Percentiles rank a stretch among this genome's conserved stretches.
Conservation (phyloP, 2,329 filamentous ascomycete species). For the Cercospora sesami region DNA sequence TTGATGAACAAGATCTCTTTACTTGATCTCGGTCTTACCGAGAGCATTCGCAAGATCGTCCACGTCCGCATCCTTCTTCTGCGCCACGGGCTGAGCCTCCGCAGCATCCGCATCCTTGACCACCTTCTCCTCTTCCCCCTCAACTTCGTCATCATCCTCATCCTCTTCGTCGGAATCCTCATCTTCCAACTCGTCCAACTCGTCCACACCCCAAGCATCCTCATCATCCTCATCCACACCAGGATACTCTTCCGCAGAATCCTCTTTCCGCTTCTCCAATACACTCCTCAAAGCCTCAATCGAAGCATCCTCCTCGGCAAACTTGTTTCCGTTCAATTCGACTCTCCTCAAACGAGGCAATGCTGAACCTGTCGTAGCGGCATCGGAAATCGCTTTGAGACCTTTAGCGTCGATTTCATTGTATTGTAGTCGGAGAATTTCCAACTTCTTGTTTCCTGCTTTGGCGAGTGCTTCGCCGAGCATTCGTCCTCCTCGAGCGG, state of each 20-base stretch:
- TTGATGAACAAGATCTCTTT: neutral
- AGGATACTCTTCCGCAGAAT: constrained; percentile 54
- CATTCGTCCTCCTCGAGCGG: constrained; percentile 71
- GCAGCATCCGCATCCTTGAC: constrained; percentile 69
- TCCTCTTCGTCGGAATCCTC: constrained; percentile 60
- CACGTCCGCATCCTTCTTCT: constrained; percentile 72
- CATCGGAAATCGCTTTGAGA: constrained; percentile 68
- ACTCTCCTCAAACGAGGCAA: constrained; percentile 79
- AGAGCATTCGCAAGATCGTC: constrained; percentile 76
- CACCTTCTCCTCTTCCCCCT: constrained; percentile 69
- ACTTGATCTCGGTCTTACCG: constrained; percentile 61
- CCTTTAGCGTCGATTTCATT: constrained; percentile 86
- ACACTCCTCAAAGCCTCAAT: constrained; percentile 65
- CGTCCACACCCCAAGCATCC: constrained; percentile 81
- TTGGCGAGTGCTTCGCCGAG: constrained; percentile 71
- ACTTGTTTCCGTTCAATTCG: constrained; percentile 95
- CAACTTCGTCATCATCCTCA: constrained; percentile 57
- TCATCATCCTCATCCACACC: constrained; percentile 67
- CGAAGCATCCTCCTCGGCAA: constrained; percentile 77
- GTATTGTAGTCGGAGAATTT: constrained; percentile 82
- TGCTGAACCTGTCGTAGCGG: constrained; percentile 54
- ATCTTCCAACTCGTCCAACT: constrained; percentile 81
- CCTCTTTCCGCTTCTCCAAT: constrained; percentile 54
- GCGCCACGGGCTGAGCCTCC: constrained; percentile 70
- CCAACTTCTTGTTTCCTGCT: constrained; percentile 75